Evolutionary conservation across 2,329 filamentous ascomycete species (phyloP).

Genomic region (Cladosporium sphaerospermum): DNA sequence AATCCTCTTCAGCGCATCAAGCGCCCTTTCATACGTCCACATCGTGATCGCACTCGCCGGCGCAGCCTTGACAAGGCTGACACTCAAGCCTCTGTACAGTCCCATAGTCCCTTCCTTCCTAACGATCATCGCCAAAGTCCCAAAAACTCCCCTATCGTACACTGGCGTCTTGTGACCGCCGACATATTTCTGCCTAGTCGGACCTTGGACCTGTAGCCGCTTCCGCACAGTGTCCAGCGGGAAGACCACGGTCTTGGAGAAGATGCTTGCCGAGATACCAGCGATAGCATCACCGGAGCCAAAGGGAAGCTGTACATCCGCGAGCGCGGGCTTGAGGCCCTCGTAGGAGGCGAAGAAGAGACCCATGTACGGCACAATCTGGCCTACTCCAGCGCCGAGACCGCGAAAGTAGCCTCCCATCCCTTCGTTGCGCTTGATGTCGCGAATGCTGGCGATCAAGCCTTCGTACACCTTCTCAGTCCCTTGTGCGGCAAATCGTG

Average conservation of each 20-base stretch:
- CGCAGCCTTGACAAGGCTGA: slow-evolving; percentile 83
- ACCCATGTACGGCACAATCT: slow-evolving; percentile 96
- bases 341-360: slow-evolving; percentile 93
- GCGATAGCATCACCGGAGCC: slow-evolving; percentile 78
- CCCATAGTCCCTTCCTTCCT: slow-evolving; percentile 68
- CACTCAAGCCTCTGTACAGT: slow-evolving; percentile 79
- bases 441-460: slow-evolving; percentile 59
- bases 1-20: slow-evolving; percentile 38
- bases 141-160: slow-evolving; percentile 61
- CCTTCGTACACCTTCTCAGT: slow-evolving; percentile 70
- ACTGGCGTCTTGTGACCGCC: slow-evolving; percentile 68
- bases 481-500: slow-evolving; percentile 93
- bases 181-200: slow-evolving; percentile 70
- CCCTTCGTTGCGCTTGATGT: slow-evolving; percentile 74
- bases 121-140: slow-evolving; percentile 63
- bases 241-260: slow-evolving; percentile 86
- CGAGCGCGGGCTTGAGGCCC: slow-evolving; percentile 47
- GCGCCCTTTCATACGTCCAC: slow-evolving; percentile 82
- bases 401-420: slow-evolving; percentile 79
- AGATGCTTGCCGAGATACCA: slow-evolving; percentile 69
- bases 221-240: slow-evolving; percentile 90
- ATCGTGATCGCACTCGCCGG: slow-evolving; percentile 89
- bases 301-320: slow-evolving; percentile 48
- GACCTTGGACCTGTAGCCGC: slow-evolving; percentile 89
- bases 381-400: slow-evolving; percentile 69